Conservation (phyloP, 805 yeast genomes). For the Saturnispora gosingensis region DNA sequence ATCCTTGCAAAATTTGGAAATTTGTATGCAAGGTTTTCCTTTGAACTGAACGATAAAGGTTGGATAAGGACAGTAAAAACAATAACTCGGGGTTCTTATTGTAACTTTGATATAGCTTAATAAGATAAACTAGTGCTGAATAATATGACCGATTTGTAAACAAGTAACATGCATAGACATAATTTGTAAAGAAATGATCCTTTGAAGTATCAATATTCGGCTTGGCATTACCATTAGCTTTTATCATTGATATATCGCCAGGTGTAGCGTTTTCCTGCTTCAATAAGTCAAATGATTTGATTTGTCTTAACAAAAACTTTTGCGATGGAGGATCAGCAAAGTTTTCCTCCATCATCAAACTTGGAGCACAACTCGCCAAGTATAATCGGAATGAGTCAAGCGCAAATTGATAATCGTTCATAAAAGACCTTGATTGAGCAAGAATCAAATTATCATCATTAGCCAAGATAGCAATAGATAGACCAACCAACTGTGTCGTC, state of each 20-base stretch:
- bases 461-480: slow-evolving; percentile 41
- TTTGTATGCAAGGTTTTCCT: slow-evolving; percentile 80
- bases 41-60: slow-evolving; percentile 87
- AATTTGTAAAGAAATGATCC: slow-evolving; percentile 52
- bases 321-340: slow-evolving; percentile 78
- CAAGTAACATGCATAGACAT: slow-evolving; percentile 71
- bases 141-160: slow-evolving; percentile 76
- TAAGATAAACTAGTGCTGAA: slow-evolving; percentile 71
- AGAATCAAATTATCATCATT: slow-evolving; percentile 47
- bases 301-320: slow-evolving; percentile 79
- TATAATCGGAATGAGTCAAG: slow-evolving; percentile 59
- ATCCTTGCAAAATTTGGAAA: slow-evolving; percentile 78
- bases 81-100: slow-evolving; percentile 74
- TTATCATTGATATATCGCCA: slow-evolving; percentile 49
- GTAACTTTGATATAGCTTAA: slow-evolving; percentile 57
- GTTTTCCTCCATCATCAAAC: slow-evolving; percentile 14
- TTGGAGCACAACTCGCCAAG: slow-evolving; percentile 39
- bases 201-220: slow-evolving; percentile 36
- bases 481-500: slow-evolving; percentile 52
- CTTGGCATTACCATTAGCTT: slow-evolving; percentile 57
- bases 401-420: slow-evolving; percentile 68
- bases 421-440: slow-evolving; percentile 49
- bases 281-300: slow-evolving; percentile 79
- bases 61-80: slow-evolving; percentile 66
- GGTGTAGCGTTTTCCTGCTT: slow-evolving; percentile 26